Evolutionary conservation across 2,329 filamentous ascomycete genomes (phyloP).

Genomic region (Aspergillus fumigatus): DNA sequence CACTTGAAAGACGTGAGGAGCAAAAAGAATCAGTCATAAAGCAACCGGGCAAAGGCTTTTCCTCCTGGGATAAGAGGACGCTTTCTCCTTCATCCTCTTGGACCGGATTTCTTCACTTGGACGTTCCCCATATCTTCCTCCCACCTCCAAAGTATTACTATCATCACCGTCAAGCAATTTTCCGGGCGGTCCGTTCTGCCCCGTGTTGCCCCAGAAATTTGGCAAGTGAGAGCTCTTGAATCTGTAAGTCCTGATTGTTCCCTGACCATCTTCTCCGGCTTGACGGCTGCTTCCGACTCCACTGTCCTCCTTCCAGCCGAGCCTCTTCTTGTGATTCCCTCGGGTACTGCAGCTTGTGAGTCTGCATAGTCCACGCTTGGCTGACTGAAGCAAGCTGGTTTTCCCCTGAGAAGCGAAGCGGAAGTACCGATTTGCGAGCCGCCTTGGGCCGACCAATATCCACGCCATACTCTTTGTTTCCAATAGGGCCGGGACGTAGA

Average conservation of each 20-base stretch:
- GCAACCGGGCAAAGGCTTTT: conserved; percentile 22
- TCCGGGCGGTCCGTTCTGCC: conserved; percentile 22
- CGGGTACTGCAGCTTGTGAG: conserved; percentile 22
- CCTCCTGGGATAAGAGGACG: conserved; percentile 17
- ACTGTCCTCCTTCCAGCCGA: conserved; percentile 35
- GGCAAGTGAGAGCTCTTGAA: neutral
- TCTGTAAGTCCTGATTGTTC: neutral
- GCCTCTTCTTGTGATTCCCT: conserved; percentile 21
- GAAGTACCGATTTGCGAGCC: conserved; percentile 9
- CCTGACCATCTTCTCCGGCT: conserved; percentile 5
- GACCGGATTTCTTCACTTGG: neutral
- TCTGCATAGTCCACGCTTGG: neutral
- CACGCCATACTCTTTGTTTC: neutral
- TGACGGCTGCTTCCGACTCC: conserved; percentile 20
- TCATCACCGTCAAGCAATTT: conserved; percentile 9
- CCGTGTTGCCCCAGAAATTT: conserved; percentile 7
- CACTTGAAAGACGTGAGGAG: conserved; percentile 2
- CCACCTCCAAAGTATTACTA: neutral
- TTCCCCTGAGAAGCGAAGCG: conserved; percentile 1
- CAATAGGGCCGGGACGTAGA: neutral
- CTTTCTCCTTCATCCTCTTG: conserved; percentile 1
- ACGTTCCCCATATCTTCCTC: conserved; percentile 7
- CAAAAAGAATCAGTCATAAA: conserved; percentile 4
- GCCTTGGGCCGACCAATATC: conserved; percentile 1
- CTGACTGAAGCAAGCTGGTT: neutral